phyloP scores from a whole-genome alignment of 495 filamentous ascomycete species.

The Hypoxylon fuscum region DNA sequence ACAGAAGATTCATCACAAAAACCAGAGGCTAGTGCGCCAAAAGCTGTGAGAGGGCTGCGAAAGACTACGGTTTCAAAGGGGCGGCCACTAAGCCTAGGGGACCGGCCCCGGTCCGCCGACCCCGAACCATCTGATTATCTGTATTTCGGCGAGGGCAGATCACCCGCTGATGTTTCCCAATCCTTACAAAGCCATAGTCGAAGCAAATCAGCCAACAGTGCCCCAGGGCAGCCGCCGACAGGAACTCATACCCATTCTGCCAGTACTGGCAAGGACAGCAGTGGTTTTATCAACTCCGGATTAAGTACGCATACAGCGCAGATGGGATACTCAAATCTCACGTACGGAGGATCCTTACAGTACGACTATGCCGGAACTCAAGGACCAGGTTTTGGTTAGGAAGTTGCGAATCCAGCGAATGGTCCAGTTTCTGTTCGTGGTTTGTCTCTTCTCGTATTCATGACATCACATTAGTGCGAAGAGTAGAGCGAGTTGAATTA shows the following conservation, averaged over 20 bases:
- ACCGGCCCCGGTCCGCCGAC: not conserved
- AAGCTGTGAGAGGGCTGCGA: conserved; percentile 6
- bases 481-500: too few relatives aligned
- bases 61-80: conserved; percentile 1
- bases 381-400: not conserved
- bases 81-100: not conserved
- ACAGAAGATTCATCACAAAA: not conserved
- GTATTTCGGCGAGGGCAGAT: conserved; percentile 18
- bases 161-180: not conserved
- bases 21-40: not conserved
- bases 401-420: too few relatives aligned
- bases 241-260: not conserved
- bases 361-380: conserved; percentile 17
- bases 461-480: too few relatives aligned
- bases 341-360: conserved; percentile 14
- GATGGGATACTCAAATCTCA: conserved; percentile 23
- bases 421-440: too few relatives aligned
- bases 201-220: conserved; percentile 5
- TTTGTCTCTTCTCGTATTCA: too few relatives aligned
- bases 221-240: not conserved
- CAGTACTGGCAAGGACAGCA: conserved; percentile 7
- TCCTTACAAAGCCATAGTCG: conserved; percentile 1
- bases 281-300: conserved; percentile 13
- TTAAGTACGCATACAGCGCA: conserved; percentile 18
- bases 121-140: conserved; percentile 16